phyloP scores from a whole-genome alignment of 305 asterid genomes.

The Rubia occidens region DNA sequence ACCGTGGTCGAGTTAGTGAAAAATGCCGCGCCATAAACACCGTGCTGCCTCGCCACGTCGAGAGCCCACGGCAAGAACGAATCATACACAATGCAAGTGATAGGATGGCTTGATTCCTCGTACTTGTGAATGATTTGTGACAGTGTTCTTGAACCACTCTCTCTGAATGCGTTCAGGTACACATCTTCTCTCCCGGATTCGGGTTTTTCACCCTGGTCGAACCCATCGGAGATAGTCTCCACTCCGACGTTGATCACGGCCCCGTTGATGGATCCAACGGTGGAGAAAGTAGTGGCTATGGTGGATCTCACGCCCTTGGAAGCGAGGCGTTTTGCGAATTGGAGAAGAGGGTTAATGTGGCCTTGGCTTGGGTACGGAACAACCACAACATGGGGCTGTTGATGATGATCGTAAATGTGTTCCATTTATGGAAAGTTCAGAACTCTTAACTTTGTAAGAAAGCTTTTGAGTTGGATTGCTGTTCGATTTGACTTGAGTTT shows the following conservation, averaged over 20 bases:
- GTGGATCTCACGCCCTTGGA: conserved; percentile 49
- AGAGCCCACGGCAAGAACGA: conserved; percentile 66
- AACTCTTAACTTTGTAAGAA: not conserved
- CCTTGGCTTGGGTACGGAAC: conserved; percentile 63
- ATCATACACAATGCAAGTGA: conserved; percentile 48
- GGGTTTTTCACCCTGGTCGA: conserved; percentile 23
- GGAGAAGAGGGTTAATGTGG: conserved; percentile 65
- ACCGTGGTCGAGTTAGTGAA: conserved; percentile 62
- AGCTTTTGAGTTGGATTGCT: not conserved
- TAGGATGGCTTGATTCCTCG: conserved; percentile 21
- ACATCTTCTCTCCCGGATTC: conserved; percentile 18
- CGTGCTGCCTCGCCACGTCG: conserved; percentile 44
- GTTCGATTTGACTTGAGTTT: not conserved
- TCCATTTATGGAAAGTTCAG: conserved; percentile 6
- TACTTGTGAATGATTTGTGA: conserved; percentile 28
- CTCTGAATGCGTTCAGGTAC: conserved; percentile 31
- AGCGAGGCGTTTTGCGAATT: conserved; percentile 52
- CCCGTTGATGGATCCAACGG: conserved; percentile 31
- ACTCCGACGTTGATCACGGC: conserved; percentile 23
- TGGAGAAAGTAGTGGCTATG: conserved; percentile 41
- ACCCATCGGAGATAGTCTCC: conserved; percentile 57
- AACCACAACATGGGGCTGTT: conserved; percentile 29
- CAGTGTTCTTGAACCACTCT: conserved; percentile 43
- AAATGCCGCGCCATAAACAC: conserved; percentile 42
- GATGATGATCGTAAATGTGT: not conserved